These are phyloP conservation scores for Rhizopogon sp. DNA, from an alignment of 768 basidiomycete species.

Conservation along the genomic window DNA sequence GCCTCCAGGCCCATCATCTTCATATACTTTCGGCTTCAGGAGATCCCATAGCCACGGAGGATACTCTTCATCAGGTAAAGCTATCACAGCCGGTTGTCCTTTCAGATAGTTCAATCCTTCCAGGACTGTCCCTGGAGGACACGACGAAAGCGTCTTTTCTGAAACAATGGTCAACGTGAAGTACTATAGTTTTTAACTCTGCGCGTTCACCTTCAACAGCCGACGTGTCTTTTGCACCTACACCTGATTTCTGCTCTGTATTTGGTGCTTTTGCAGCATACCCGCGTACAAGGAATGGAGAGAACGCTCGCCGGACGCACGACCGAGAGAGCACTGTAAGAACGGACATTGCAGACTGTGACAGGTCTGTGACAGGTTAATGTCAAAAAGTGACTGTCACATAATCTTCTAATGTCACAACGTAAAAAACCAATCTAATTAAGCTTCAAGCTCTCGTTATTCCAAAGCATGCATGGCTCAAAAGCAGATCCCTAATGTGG, in stretches of 20 bases:
- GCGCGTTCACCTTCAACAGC: conserved; percentile 11
- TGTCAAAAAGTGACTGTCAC: conserved; percentile 4
- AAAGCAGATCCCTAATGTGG: too few relatives aligned
- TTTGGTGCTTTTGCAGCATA: conserved; percentile 8
- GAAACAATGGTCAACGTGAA: background rate
- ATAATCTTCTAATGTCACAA: background rate
- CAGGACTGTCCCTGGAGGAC: conserved; percentile 68
- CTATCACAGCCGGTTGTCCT: conserved; percentile 70
- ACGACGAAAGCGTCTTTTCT: conserved; percentile 49
- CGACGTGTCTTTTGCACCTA: conserved; percentile 1
- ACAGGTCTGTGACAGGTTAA: background rate
- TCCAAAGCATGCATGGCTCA: too few relatives aligned
- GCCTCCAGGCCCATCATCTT: conserved; percentile 73
- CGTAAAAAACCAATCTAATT: too few relatives aligned
- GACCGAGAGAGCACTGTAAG: conserved; percentile 7
- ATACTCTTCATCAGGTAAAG: conserved; percentile 78
- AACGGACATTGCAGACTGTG: conserved; percentile 14
- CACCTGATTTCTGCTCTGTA: background rate
- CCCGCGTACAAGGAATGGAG: conserved; percentile 8
- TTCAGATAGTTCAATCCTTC: conserved; percentile 82
- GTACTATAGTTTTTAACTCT: background rate
- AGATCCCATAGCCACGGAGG: conserved; percentile 88
- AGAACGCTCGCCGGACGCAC: conserved; percentile 8
- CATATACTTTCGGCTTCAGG: conserved; percentile 51
- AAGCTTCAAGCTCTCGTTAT: too few relatives aligned